Evolutionary conservation across 2,329 filamentous ascomycete species (phyloP), one percentile per base, ranked within the genome.

Genomic region (Fusarium mexicanum): DNA sequence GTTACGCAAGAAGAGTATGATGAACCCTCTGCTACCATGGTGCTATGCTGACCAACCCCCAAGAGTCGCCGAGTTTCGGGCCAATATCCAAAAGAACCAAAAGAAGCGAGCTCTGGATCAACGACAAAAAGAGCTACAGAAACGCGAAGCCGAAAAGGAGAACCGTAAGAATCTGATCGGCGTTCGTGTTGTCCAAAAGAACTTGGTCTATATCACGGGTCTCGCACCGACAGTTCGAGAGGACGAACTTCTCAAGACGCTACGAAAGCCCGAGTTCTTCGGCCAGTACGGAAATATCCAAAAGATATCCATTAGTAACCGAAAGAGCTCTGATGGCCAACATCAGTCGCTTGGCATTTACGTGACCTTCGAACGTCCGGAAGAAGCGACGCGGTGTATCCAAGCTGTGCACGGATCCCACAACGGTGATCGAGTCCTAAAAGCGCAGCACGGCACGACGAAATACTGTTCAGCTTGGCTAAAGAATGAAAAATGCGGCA

Each of bases 381-480:
- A 94, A 74, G 96, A 98, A 83, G 96, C 96, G 22, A 92, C 92
- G 46, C 91, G 90, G 43, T 99, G 96, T 82, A 99, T 99, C 72
- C 89, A 91, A 64, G 94, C 95, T 43, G 96, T 99, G 10, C 95
- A 99, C 81, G 95, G 95, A 40, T 97, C 95, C 5, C 90, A 93
- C 70, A 98, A 99, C 79, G 95, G 94, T 60, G 96, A 98, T 72
- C 88, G 96, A 58, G 88, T 94, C 20, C 85, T 99, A 26, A 92
- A 94, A 86, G 95, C 90, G 8, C 91, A 91, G 79, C 84, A 91
- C 61, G 96, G 96, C 31, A 99, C 96, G 2, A 99, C 96, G 9
- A 99, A 99, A 82, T 99, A 99, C 83, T 99, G 96, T 82, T 99
- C 96, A 0, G 96, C 96, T 8, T 99, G 97, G 87, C 87, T 99